Conservation (phyloP, 768 basidiomycete genomes). For the Goffeauzyma gilvescens region DNA sequence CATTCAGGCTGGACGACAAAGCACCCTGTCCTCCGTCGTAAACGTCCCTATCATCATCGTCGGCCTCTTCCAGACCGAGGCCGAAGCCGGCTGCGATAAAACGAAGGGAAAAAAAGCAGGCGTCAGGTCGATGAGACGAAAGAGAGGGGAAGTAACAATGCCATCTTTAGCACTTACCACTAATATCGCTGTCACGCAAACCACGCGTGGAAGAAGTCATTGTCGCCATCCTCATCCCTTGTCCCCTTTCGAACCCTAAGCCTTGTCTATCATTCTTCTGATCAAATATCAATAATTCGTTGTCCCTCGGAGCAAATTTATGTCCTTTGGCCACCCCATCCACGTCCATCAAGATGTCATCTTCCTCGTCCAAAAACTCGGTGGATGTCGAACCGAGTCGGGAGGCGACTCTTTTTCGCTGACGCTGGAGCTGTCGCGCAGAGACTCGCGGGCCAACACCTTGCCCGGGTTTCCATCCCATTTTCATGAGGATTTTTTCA, state of each 20-base stretch:
- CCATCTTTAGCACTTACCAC: too few relatives aligned
- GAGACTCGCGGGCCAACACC: constrained; percentile 82
- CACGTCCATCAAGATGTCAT: constrained; percentile 27
- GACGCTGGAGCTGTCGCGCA: constrained; percentile 50
- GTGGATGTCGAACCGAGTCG: constrained; percentile 29
- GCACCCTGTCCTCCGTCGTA: constrained; percentile 48
- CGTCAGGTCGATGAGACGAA: too few relatives aligned
- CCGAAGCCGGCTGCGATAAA: constrained; percentile 54
- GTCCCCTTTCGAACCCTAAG: constrained; percentile 49
- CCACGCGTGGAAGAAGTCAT: background rate
- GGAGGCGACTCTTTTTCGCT: constrained; percentile 40
- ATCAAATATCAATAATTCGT: constrained; percentile 42
- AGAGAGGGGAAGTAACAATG: too few relatives aligned
- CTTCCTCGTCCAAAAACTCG: constrained; percentile 36
- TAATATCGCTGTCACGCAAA: background rate
- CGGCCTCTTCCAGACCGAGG: constrained; percentile 79
- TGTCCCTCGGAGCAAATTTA: constrained; percentile 66
- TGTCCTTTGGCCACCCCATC: constrained; percentile 74
- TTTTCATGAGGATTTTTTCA: constrained; percentile 68
- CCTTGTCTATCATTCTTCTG: constrained; percentile 65
- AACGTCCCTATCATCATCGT: constrained; percentile 75
- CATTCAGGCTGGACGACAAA: too few relatives aligned
- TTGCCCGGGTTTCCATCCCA: constrained; percentile 87
- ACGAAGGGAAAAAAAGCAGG: too few relatives aligned
- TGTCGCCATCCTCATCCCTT: constrained; percentile 2